Evolutionary conservation across 768 basidiomycete genomes (phyloP).

Genomic region (Termitomyces sp.): DNA sequence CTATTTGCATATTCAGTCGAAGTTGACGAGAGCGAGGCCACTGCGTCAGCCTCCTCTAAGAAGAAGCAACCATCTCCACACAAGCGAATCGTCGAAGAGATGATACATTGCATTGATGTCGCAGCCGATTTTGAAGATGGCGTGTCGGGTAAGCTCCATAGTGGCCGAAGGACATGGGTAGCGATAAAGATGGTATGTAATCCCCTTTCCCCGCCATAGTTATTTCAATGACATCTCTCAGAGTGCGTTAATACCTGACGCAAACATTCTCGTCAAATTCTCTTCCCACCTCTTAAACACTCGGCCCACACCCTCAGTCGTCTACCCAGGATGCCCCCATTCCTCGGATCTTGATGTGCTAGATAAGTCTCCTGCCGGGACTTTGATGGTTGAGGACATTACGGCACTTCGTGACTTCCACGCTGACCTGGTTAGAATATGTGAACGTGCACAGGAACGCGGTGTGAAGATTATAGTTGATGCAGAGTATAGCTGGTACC

Average conservation of each 20-base stretch:
- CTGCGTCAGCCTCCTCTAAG: constrained; percentile 18
- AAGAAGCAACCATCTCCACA: constrained; percentile 34
- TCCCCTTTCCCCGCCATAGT: constrained; percentile 1
- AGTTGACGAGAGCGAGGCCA: constrained; percentile 60
- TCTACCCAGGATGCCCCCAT: constrained; percentile 69
- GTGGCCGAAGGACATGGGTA: constrained; percentile 69
- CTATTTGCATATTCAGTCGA: constrained; percentile 86
- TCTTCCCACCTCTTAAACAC: constrained; percentile 53
- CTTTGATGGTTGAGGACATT: constrained; percentile 55
- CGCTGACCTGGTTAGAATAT: constrained; percentile 60
- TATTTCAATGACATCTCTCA: constrained; percentile 19
- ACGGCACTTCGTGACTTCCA: constrained; percentile 56
- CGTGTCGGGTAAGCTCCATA: constrained; percentile 17
- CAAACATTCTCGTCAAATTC: constrained; percentile 54
- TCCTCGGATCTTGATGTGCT: constrained; percentile 58
- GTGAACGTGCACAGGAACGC: constrained; percentile 53
- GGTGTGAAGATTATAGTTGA: constrained; percentile 76
- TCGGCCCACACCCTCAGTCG: constrained; percentile 33
- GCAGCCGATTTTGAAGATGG: constrained; percentile 78
- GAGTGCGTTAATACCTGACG: constrained; percentile 69
- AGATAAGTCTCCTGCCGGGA: constrained; percentile 11
- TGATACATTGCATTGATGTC: constrained; percentile 70
- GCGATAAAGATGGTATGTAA: constrained; percentile 74
- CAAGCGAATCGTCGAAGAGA: constrained; percentile 70
- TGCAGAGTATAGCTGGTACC: constrained; percentile 79